Conservation (phyloP, 2,329 filamentous ascomycete species). For the Dactylellina sp. region DNA sequence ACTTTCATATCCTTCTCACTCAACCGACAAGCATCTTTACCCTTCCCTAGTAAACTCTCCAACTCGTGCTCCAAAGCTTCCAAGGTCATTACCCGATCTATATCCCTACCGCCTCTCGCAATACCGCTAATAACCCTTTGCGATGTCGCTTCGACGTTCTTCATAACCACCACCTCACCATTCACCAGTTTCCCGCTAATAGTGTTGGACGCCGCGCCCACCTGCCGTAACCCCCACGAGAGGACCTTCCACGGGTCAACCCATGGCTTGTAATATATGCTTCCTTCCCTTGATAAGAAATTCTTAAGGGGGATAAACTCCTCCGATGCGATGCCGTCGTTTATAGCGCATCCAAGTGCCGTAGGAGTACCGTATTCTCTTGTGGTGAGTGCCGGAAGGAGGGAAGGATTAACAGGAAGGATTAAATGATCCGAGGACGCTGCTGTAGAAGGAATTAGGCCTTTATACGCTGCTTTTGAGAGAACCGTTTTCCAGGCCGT, state of each 20-base stretch:
- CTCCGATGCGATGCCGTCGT: conserved; percentile 77
- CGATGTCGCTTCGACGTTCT: conserved; percentile 72
- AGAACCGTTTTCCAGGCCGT: conserved; percentile 82
- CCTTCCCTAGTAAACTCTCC: conserved; percentile 67
- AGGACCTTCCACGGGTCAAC: conserved; percentile 59
- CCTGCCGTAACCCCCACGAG: conserved; percentile 58
- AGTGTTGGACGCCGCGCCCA: conserved; percentile 58
- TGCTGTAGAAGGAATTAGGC: conserved; percentile 63
- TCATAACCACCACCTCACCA: conserved; percentile 67
- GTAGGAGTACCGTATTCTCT: conserved; percentile 84
- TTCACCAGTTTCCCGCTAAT: conserved; percentile 62
- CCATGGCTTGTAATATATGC: conserved; percentile 74
- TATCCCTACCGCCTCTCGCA: conserved; percentile 66
- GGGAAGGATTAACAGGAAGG: conserved; percentile 71
- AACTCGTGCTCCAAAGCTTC: conserved; percentile 72
- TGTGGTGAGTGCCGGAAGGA: conserved; percentile 78
- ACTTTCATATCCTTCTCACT: conserved; percentile 76
- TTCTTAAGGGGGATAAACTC: conserved; percentile 77
- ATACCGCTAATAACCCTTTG: conserved; percentile 68
- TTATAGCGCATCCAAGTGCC: conserved; percentile 80
- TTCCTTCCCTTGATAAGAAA: conserved; percentile 75
- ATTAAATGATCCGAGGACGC: conserved; percentile 67
- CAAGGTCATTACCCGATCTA: conserved; percentile 77
- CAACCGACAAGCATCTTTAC: conserved; percentile 65
- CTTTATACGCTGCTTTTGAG: conserved; percentile 72